These are phyloP conservation scores for Neofusicoccum sp. DNA, from an alignment of 2,329 filamentous ascomycete genomes.

Conservation along the genomic window DNA sequence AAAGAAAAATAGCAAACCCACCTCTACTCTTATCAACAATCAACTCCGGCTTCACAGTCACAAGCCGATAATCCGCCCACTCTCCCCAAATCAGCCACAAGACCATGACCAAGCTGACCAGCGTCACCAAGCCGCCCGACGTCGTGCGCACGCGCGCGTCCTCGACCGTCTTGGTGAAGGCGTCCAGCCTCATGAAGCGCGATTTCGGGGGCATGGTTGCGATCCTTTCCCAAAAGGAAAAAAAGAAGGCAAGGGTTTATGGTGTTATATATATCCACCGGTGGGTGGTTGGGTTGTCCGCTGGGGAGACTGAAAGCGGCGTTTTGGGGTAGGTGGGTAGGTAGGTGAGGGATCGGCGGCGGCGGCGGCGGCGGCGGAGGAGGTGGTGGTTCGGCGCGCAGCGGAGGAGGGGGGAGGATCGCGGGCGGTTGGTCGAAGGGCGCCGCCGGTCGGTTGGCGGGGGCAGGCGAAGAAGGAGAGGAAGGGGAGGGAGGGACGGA, in stretches of 20 bases:
- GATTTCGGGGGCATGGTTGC: conserved; percentile 80
- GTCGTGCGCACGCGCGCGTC: conserved; percentile 95
- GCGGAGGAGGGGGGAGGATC: too few relatives aligned
- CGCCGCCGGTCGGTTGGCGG: neutral
- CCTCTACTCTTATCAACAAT: conserved; percentile 96
- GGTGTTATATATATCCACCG: too few relatives aligned
- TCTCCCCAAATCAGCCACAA: conserved; percentile 89
- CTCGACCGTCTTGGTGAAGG: conserved; percentile 98
- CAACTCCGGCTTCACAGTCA: conserved; percentile 85
- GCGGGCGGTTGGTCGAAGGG: neutral
- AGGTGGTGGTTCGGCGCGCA: neutral
- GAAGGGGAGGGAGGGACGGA: neutral
- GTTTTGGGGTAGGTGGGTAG: too few relatives aligned
- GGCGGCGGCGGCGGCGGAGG: neutral
- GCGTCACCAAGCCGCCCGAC: conserved; percentile 91
- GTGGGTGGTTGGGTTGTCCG: too few relatives aligned
- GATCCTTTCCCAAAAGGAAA: too few relatives aligned
- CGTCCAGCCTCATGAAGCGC: conserved; percentile 92
- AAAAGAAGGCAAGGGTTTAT: too few relatives aligned
- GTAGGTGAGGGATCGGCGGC: too few relatives aligned
- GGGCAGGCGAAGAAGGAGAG: too few relatives aligned
- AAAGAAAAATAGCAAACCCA: conserved; percentile 40
- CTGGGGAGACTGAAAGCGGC: too few relatives aligned
- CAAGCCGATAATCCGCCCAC: conserved; percentile 87
- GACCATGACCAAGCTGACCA: conserved; percentile 83